Percentiles rank a stretch among this genome's conserved stretches.
phyloP scores from a whole-genome alignment of 345 rosid genomes.

The Eutrema japonicum region DNA sequence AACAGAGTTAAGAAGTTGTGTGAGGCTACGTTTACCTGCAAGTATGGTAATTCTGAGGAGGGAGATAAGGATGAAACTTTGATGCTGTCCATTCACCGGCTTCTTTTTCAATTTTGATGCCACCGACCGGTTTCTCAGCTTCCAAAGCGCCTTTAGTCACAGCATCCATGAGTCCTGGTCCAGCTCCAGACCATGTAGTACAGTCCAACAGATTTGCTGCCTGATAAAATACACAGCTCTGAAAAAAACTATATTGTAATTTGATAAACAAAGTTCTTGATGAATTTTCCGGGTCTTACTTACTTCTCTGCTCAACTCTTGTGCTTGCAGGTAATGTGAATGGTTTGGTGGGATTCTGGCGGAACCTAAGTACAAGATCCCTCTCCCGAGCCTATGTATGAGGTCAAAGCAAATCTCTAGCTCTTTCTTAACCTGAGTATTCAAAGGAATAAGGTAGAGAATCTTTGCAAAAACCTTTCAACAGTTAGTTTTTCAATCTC shows the following conservation, averaged over 20 bases:
- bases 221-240: constrained; percentile 44
- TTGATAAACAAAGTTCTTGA: not conserved
- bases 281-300: constrained; percentile 29
- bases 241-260: not conserved
- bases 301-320: constrained; percentile 74
- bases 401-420: constrained; percentile 72
- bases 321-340: constrained; percentile 64
- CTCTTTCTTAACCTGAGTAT: constrained; percentile 72
- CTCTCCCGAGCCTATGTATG: constrained; percentile 74
- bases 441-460: constrained; percentile 30
- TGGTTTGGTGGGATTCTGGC: constrained; percentile 76
- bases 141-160: constrained; percentile 79
- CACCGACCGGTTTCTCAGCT: constrained; percentile 79
- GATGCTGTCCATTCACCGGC: constrained; percentile 94
- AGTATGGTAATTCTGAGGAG: constrained; percentile 71
- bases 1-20: not conserved
- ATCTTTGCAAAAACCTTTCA: not conserved
- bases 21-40: constrained; percentile 65
- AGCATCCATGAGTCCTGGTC: constrained; percentile 98
- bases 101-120: constrained; percentile 84
- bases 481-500: not conserved
- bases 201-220: constrained; percentile 79
- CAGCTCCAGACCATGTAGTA: constrained; percentile 95
- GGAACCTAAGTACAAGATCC: constrained; percentile 85
- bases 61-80: constrained; percentile 80